Evolutionary conservation across 305 asterid species (phyloP), one percentile per base, ranked within the genome.

Genomic region (Fraxinus paxiana): DNA sequence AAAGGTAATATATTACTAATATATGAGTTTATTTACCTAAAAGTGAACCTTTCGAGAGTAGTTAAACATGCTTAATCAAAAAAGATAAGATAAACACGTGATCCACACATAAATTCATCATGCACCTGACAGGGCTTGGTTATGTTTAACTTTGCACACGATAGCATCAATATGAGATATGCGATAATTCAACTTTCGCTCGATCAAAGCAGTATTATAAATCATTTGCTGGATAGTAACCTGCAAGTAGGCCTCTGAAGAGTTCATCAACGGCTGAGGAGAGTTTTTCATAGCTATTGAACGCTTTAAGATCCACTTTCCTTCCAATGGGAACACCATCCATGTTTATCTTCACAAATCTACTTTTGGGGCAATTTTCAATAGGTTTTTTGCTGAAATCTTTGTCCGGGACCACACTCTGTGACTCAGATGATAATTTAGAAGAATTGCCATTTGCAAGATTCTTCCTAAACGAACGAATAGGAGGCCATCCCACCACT

Each of bases 401-500:
- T 78, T 93, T 89, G 67, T 18, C 84, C 13, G 82, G 85, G 75
- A 59, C 85, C 35, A n/a, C 87, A 41, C 80, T 86, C 4, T 56
- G 90, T 1, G 90, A 82, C 10, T 86, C 97, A 2, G 88, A 65
- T 26, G 85, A 69, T 17, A 75, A 65, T 76, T 91, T 91, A 1
- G 85, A 83, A 71, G 87, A 84, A 73, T 83, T 81, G 79, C 88
- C 90, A 37, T 86, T 88, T 34, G 92, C 91, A 72, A 91, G 88
- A 74, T 91, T 93, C 83, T 89, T 92, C 73, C 98, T 83, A 77
- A 87, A 93, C 17, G 98, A 92, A n/a, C 97, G 88, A 77, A 93
- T 35, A 43, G 97, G 97, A 73, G 97, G 98, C 98, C 98, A 93
- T 33, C 98, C 98, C 85, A 93, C 98, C 34, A 92, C 97, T 80